These are phyloP conservation scores for Chaetomium sp. DNA, from an alignment of 2,329 filamentous ascomycete species.

Conservation along the genomic window DNA sequence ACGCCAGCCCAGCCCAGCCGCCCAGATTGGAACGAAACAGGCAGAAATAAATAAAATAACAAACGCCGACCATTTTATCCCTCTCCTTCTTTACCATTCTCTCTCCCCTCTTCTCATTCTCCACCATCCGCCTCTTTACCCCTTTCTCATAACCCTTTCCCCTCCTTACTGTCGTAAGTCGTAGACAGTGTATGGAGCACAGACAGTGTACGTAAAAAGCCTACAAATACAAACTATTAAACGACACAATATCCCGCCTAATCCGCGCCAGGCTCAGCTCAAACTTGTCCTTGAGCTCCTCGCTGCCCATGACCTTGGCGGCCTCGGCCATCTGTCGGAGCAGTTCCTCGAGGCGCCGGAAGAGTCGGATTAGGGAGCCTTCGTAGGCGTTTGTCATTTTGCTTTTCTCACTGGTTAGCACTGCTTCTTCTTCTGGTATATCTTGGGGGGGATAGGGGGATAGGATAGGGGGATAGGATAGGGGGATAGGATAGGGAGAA, in stretches of 20 bases:
- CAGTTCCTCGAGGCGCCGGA: constrained; percentile 90
- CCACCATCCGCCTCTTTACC: too few relatives aligned
- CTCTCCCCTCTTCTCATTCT: too few relatives aligned
- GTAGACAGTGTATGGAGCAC: too few relatives aligned
- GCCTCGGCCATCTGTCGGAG: constrained; percentile 93
- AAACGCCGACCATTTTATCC: too few relatives aligned
- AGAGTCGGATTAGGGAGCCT: constrained; percentile 90
- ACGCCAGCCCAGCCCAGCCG: too few relatives aligned
- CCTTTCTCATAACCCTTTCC: too few relatives aligned
- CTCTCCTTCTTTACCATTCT: too few relatives aligned
- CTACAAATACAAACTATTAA: constrained; percentile 27
- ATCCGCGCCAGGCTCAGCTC: constrained; percentile 80
- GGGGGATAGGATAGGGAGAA: not conserved
- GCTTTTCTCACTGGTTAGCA: constrained; percentile 31
- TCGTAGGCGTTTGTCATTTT: constrained; percentile 99
- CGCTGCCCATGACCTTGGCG: constrained; percentile 95
- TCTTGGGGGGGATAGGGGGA: too few relatives aligned
- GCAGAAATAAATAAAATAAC: too few relatives aligned
- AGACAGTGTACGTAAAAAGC: too few relatives aligned
- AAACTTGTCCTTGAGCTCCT: constrained; percentile 88
- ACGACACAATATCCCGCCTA: constrained; percentile 74
- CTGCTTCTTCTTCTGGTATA: not conserved
- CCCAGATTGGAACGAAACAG: too few relatives aligned
- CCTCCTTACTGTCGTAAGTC: too few relatives aligned
- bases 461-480: not conserved